Evolutionary conservation across 306 rosid species (phyloP), one percentile per base, ranked within the genome.

Genomic region (Vicia villosa): DNA sequence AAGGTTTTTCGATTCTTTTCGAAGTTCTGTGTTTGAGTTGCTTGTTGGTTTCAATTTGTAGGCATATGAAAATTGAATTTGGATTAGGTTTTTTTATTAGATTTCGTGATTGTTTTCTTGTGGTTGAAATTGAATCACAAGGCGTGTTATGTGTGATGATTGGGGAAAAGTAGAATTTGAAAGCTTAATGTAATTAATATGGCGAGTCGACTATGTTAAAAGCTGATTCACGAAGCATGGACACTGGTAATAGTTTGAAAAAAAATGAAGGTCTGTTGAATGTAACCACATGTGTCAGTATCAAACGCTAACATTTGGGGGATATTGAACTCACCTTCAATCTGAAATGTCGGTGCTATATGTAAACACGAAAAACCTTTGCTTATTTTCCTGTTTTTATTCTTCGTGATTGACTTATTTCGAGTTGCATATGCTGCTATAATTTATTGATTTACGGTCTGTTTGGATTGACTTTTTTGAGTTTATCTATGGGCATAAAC

Each of bases 21-120:
- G 5, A 20, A 69, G 12, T 21, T 10, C 17, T 42, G 42, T 54
- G 45, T 77, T 16, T 62, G 22, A 64, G 26, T 38, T 36, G 73
- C 37, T n/a, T n/a, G n/a, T n/a, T 22, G 5, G 45, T 24, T 58
- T 65, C 63, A 58, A 47, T 19, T 14, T 57, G 26, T 58, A 15
- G 14, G 6, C 36, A 14, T 72, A 37, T 16, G 36, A 9, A 38
- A 21, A 32, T 54, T 14, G 3, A 19, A 42, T 54, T 14, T 8
- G n/a, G 14, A 32, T 28, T 28, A 16, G 45, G 21, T 4, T 74
- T 42, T 22, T 26, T 10, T 0, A 28, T 52, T 1, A 2, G 20
- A 6, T 14, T 55, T 65, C 20, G 2, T 73, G 41, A 21, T 15
- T 73, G 41, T 12, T 15, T 36, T 36, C 10, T 60, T 50, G 6